Base-by-base conservation (phyloP, 78 protist species). In the Dictyostelium capitatum region DNA sequence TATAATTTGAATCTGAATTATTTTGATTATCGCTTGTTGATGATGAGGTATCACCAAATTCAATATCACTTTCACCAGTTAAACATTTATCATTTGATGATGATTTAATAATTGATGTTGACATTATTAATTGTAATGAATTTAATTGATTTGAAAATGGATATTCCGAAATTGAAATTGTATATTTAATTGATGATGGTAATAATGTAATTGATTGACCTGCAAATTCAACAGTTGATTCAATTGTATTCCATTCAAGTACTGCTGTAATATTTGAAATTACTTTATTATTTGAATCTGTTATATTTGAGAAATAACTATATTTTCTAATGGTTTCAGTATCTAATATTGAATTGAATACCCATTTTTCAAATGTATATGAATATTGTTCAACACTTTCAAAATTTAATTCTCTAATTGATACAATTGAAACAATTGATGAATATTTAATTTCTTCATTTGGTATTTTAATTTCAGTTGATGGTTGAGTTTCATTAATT, bases 161-260 rank as follows among this genome's bases (percentile, higher is more conserved):
- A 28, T 75, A 75, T 12, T 46, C 17, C 12, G 82, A 50, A 6
- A 75, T 15, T 50, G 20, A 6, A 30, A 75, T 75, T 28, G 57
- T 23, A 43, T 75, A 75, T 51, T 75, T 75, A 8, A 75, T 73
- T 46, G 79, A 73, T 46, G 56, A 73, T 11, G 79, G 56, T 14
- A 43, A 19, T 73, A 73, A 46, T 73, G 79, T 43, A 46, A 46
- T 32, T 19, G 41, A 4, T 73, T 46, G 56, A 46, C 46, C 79
- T 15, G 56, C 51, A 46, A 47, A 73, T 46, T 73, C 30, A 19
- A 73, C 28, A 9, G 15, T 37, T 17, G 50, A 14, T 28, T 25
- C 78, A 4, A 11, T 0, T 4, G 46, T 17, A 19, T 70, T 70
- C 78, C 46, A 70, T 70, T 70, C 78, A 4, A 41, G 32, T 15